These are phyloP conservation scores for Larix kaempferi DNA, from an alignment of 75 land plant genomes.

Conservation along the genomic window DNA sequence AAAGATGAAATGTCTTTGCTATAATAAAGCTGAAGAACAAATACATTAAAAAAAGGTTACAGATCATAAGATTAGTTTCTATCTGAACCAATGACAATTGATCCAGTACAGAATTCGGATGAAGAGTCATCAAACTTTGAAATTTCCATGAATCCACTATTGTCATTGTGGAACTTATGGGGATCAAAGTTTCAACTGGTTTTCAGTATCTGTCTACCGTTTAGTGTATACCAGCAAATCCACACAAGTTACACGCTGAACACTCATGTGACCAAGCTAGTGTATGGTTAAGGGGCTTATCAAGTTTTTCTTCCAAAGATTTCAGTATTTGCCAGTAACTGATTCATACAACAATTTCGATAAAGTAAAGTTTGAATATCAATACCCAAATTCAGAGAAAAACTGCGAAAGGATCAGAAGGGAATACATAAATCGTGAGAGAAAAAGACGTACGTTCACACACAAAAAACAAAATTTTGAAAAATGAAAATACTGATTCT, in stretches of 20 bases:
- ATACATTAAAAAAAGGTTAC: not conserved
- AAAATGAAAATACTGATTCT: not conserved
- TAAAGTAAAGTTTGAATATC: no score
- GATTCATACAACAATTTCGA: no score
- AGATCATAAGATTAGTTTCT: not conserved
- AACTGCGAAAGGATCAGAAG: no score
- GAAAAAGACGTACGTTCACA: not conserved
- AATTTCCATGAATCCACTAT: not conserved
- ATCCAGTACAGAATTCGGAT: not conserved
- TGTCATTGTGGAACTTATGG: not conserved
- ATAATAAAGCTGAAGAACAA: not conserved
- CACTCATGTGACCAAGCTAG: not conserved
- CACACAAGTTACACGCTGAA: not conserved
- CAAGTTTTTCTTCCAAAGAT: not conserved
- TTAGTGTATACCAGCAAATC: not conserved
- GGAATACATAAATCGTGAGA: no score
- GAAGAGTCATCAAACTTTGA: not conserved
- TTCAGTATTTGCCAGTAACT: no score
- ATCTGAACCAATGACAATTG: not conserved
- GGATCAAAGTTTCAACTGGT: not conserved
- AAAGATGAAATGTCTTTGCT: not conserved
- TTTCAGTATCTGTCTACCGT: not conserved
- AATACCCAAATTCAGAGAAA: no score
- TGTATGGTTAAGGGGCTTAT: not conserved
- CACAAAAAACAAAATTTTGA: not conserved